Evolutionary conservation across 73 alveolate genomes (phyloP), one percentile per base, ranked within the genome.

Genomic region (Uronychia setigera): DNA sequence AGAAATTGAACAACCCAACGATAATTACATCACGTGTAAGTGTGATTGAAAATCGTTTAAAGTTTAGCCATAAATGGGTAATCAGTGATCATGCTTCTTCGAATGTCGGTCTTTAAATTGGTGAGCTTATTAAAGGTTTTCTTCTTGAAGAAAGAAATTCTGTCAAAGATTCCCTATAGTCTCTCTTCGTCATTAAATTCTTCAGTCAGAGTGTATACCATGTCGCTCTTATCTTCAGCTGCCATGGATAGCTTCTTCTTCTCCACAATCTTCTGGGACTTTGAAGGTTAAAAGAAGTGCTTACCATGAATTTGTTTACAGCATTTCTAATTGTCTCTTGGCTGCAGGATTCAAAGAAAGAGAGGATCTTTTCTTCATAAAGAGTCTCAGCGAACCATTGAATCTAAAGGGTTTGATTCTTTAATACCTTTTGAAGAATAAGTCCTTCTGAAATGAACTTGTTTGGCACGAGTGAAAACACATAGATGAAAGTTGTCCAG

Each of bases 351-450:
- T 95, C 98, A 84, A 93, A 94, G 84, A 80, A 92, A 29, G 35
- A 74, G 58, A 95, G 35, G 57, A 87, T 87, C 32, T 93, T 89
- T 84, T 95, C 98, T 57, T 94, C 97, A 78, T 83, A 92, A 95
- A 93, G 85, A 58, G 86, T 87, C 75, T 95, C 98, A 26, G 97
- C 93, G 33, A 95, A 90, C 92, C 96, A 92, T 91, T 96, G 88
- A 60, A 94, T 84, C 33, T 93, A n/a, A n/a, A n/a, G 30, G 59
- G 82, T 76, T 46, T 5, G 19, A 19, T 5, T 11, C n/a, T 5
- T 19, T 19, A 46, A 11, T 46, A 46, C 67, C 67, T 46, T 46
- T 19, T 46, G 67, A 27, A 88, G 78, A 59, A 92, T 59, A 35
- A 92, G 90, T 28, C 76, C 83, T 29, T 58, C 79, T 33, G 81